A percentile compares a stretch with the other conserved stretches of the same genome.
These are phyloP conservation scores for Clitopilus passeckerianus DNA, from an alignment of 768 basidiomycete species.

Conservation along the genomic window DNA sequence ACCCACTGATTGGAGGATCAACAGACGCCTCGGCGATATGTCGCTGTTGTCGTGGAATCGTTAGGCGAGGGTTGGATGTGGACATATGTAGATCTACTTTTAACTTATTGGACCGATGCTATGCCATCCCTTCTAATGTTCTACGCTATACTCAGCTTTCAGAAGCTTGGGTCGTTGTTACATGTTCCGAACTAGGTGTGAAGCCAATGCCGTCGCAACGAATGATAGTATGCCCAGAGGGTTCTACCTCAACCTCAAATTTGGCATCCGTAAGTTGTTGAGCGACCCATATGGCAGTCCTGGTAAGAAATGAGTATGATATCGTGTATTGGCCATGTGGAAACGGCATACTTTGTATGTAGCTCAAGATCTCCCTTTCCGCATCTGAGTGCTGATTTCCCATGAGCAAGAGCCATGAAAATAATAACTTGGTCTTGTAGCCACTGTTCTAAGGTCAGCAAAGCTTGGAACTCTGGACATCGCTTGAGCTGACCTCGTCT, in stretches of 20 bases:
- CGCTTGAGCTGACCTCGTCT: constrained; percentile 48
- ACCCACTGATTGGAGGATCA: constrained; percentile 8
- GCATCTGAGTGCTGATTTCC: constrained; percentile 51
- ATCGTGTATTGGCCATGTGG: background rate
- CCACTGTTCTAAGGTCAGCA: constrained; percentile 20
- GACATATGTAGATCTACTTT: constrained; percentile 1
- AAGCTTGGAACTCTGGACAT: background rate
- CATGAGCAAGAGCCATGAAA: constrained; percentile 69
- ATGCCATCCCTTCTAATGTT: constrained; percentile 1
- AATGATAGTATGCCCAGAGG: constrained; percentile 36
- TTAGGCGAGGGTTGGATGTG: constrained; percentile 17
- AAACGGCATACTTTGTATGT: constrained; percentile 54
- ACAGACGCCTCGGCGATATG: constrained; percentile 84
- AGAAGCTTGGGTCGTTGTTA: background rate
- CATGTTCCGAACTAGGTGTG: constrained; percentile 13
- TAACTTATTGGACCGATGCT: constrained; percentile 11
- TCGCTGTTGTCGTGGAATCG: constrained; percentile 82
- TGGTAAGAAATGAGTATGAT: constrained; percentile 11
- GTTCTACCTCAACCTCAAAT: constrained; percentile 48
- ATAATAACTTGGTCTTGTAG: constrained; percentile 75
- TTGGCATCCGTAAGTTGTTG: constrained; percentile 64
- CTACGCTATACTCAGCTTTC: background rate
- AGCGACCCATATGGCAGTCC: constrained; percentile 71
- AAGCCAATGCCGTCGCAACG: constrained; percentile 66
- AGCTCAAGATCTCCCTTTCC: constrained; percentile 53